These are phyloP conservation scores for Heimioporus sp. DNA, from an alignment of 768 basidiomycete genomes.

Conservation along the genomic window DNA sequence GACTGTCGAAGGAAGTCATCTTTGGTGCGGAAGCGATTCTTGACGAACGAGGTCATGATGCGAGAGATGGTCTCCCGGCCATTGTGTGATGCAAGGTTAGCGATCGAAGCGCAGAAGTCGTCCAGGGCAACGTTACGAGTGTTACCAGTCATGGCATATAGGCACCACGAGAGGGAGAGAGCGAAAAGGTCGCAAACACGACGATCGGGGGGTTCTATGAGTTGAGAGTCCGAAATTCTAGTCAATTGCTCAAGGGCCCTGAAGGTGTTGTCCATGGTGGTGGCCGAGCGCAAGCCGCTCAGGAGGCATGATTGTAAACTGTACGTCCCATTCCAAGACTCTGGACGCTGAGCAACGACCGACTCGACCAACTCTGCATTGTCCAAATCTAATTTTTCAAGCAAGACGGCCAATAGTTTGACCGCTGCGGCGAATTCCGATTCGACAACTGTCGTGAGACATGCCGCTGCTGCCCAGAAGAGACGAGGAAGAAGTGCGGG, in stretches of 20 bases:
- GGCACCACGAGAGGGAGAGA: constrained; percentile 81
- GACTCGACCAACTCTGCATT: constrained; percentile 65
- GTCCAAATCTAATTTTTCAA: constrained; percentile 69
- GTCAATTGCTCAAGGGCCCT: constrained; percentile 62
- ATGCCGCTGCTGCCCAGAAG: constrained; percentile 85
- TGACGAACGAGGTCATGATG: constrained; percentile 88
- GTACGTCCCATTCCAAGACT: constrained; percentile 63
- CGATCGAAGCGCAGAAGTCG: constrained; percentile 72
- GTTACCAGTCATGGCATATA: constrained; percentile 73
- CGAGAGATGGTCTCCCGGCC: constrained; percentile 77
- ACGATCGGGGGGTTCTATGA: constrained; percentile 69
- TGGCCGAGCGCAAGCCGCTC: constrained; percentile 76
- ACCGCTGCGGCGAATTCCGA: constrained; percentile 71
- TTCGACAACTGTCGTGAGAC: constrained; percentile 80
- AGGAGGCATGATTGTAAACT: constrained; percentile 71
- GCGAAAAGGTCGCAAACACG: constrained; percentile 84
- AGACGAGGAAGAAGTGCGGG: constrained; percentile 70
- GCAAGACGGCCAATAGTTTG: constrained; percentile 59
- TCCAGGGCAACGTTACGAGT: constrained; percentile 56
- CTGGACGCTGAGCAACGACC: constrained; percentile 65
- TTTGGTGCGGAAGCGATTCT: constrained; percentile 82
- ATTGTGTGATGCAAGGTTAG: constrained; percentile 66
- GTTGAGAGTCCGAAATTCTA: constrained; percentile 54
- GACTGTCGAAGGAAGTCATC: constrained; percentile 95
- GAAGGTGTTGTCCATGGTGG: constrained; percentile 65